Base-by-base conservation (phyloP, 1,284 basidiomycete species). In the Phellinidium pouzarii region DNA sequence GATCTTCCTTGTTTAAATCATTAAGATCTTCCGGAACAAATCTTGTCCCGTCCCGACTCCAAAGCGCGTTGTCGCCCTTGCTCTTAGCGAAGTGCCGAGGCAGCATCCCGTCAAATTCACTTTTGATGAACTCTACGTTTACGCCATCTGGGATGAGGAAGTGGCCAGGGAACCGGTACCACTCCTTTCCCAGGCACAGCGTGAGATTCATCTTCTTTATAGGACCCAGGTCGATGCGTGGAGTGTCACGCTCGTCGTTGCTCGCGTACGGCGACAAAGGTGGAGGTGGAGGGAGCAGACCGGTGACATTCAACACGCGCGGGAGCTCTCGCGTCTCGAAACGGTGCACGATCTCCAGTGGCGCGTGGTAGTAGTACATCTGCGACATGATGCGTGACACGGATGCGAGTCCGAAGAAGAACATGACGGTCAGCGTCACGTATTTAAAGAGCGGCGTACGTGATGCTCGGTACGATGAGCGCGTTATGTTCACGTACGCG, bases 181-280 rank as follows among this genome's bases (percentile, higher is more conserved):
- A 99, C 68, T 99, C 95, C 64, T 94, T 91, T 29, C 87, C 93
- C 52, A 90, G 78, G 70, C 96, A 99, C 1, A 99, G 66, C n/a
- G 75, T 82, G 52, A 95, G 67, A 53, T 82, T 79, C 59, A 94
- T 80, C n/a, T 79, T 71, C 52, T 75, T 73, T 59, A 96, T 72
- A 1, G 80, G 80, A 1, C 80, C 68, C 36, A 90, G 73, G 64
- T 94, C 87, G 58, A 91, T 77, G 54, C 77, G 76, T 19, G 77
- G 77, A 14, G 67, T 66, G 40, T 86, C 78, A 6, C 78, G 75
- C 47, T 79, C 75, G 44, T 72, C 68, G 48, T 42, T 53, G 57
- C 46, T 55, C 26, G 64, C 59, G 9, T 64, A 64, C 19, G 66
- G 63, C 12, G 68, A 61, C 1, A 72, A 73, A 27, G 74, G 72